Base-by-base conservation (phyloP, 805 yeast genomes). In the Zygosaccharomyces bisporus region DNA sequence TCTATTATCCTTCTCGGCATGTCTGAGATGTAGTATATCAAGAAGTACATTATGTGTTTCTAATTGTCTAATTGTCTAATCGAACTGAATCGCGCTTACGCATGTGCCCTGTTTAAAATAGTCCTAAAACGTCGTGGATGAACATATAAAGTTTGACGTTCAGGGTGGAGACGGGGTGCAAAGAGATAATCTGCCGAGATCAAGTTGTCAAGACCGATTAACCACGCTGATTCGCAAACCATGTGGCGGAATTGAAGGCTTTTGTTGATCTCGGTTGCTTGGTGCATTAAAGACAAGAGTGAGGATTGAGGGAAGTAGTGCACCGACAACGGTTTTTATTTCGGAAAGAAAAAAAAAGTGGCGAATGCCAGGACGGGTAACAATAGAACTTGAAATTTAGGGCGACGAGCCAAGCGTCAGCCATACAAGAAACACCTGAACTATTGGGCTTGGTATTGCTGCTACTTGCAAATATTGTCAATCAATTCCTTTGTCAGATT, bases 81-180 rank as follows among this genome's bases (percentile, higher is more conserved):
- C 41, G 37, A 33, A 34, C 14, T 27, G 19, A 34, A 25, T 12
- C 27, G 33, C 19, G 46, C 44, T 27, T 32, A 30, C 32, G n/a
- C 25, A 43, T 61, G 60, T 63, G 21, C 47, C 61, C 63, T 62
- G 41, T 51, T 53, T 53, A 47, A 46, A 49, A 51, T 61, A 63
- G 68, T 63, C 68, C 68, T 66, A 55, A 58, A 55, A 10, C 35
- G 55, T 59, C 38, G 49, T 49, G 34, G 35, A 44, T 33, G 34
- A 12, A 45, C 52, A 31, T 43, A 21, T 21, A 21, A 21, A 21
- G 9, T 21, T 12, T 10, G 13, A 13, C 31, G 31, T 13, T n/a
- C 31, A 27, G 31, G 31, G 31, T 27, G 31, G 52, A 56, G 53
- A 54, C 47, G 69, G 69, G n/a, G 69, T 64, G 67, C 68, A 64